Conservation (phyloP, 2,329 filamentous ascomycete genomes). For the Aspergillus sp. region DNA sequence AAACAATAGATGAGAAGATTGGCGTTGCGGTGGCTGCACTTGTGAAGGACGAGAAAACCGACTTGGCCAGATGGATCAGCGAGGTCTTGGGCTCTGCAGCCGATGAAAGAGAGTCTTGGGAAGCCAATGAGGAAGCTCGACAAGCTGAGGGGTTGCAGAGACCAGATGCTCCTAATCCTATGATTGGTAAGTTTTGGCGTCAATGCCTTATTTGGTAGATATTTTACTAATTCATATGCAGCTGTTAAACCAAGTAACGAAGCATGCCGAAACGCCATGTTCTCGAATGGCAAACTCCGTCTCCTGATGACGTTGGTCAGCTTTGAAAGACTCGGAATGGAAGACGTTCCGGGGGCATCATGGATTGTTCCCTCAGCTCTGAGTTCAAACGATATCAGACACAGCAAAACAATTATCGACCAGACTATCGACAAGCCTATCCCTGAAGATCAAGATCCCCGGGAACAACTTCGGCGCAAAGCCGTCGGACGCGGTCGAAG, state of each 20-base stretch:
- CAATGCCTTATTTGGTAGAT: not conserved
- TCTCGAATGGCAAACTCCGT: constrained; percentile 80
- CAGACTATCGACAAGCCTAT: constrained; percentile 72
- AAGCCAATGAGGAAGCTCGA: constrained; percentile 58
- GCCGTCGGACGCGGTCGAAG: constrained; percentile 30
- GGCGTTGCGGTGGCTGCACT: constrained; percentile 71
- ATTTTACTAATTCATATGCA: constrained; percentile 22
- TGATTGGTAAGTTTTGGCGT: constrained; percentile 39
- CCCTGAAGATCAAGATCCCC: constrained; percentile 64
- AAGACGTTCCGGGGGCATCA: constrained; percentile 64
- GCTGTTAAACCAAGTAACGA: constrained; percentile 58
- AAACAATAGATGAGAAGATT: constrained; percentile 58
- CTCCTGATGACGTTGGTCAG: constrained; percentile 72
- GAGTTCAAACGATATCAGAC: constrained; percentile 56
- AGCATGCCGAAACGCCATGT: constrained; percentile 63
- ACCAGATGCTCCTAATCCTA: constrained; percentile 16
- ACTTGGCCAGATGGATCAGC: constrained; percentile 76
- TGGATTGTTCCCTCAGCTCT: constrained; percentile 69
- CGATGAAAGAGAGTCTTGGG: constrained; percentile 68
- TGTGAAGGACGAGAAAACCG: constrained; percentile 67
- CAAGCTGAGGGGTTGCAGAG: constrained; percentile 33
- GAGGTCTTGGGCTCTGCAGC: constrained; percentile 59
- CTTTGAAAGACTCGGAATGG: constrained; percentile 55
- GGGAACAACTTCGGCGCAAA: constrained; percentile 71
- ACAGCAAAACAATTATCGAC: constrained; percentile 63